These are phyloP conservation scores for Bonia amplexicaulis DNA, from an alignment of 176 grass and related monocot species.

Conservation along the genomic window DNA sequence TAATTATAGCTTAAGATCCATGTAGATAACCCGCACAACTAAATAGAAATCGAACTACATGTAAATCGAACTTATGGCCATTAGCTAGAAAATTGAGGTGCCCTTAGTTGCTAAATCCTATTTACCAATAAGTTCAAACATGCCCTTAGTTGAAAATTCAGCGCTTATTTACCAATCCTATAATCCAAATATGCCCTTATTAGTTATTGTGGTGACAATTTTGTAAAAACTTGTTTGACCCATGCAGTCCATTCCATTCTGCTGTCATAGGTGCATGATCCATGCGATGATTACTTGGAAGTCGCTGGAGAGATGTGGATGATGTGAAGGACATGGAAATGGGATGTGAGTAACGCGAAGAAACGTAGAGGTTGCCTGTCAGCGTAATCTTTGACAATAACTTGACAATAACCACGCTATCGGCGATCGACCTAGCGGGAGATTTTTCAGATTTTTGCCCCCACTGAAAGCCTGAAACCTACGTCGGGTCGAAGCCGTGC, in stretches of 20 bases:
- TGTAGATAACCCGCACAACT: background rate
- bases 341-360: background rate
- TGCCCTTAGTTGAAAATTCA: too few relatives aligned
- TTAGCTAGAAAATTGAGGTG: background rate
- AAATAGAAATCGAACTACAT: background rate
- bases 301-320: background rate
- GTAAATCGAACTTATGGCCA: background rate
- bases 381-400: slow-evolving; percentile 1
- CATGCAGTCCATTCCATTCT: too few relatives aligned
- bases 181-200: background rate
- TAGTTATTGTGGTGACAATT: too few relatives aligned
- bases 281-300: background rate
- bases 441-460: background rate
- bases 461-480: background rate
- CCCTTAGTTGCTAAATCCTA: too few relatives aligned
- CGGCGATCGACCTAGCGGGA: background rate
- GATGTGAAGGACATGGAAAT: background rate
- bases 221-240: background rate
- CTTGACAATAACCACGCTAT: background rate
- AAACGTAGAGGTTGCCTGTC: background rate
- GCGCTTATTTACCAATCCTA: background rate
- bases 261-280: background rate
- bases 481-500: background rate
- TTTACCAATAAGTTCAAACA: too few relatives aligned
- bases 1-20: background rate